These are phyloP conservation scores for Coniferiporia sulphurascens DNA, from an alignment of 1,284 basidiomycete genomes.

Conservation along the genomic window DNA sequence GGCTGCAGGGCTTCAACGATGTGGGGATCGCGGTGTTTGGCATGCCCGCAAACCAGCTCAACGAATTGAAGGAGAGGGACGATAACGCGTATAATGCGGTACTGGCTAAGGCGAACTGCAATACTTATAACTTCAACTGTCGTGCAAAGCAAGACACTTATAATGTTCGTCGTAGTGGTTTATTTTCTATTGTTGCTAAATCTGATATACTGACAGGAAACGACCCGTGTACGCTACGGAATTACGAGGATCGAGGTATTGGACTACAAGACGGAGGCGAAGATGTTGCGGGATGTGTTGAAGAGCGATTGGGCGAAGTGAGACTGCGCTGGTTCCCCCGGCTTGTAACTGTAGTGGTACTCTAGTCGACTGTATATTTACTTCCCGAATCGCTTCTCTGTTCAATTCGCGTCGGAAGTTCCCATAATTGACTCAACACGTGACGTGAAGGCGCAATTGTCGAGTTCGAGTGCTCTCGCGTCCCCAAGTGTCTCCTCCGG, in stretches of 20 bases:
- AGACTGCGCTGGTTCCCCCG: neutral
- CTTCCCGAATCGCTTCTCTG: neutral
- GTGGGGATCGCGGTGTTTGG: conserved; percentile 77
- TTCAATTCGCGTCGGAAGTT: no score
- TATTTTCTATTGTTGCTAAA: neutral
- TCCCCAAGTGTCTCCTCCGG: no score
- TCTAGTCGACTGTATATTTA: conserved; percentile 1
- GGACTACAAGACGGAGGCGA: conserved; percentile 71
- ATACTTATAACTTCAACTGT: conserved; percentile 81
- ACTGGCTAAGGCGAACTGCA: conserved; percentile 64
- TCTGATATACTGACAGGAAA: conserved; percentile 48
- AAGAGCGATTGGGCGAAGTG: conserved; percentile 35
- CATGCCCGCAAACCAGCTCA: conserved; percentile 77
- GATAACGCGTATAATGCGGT: conserved; percentile 59
- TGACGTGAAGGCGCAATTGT: no score
- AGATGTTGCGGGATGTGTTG: conserved; percentile 53
- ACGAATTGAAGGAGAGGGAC: conserved; percentile 69
- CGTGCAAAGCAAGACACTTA: conserved; percentile 86
- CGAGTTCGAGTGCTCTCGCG: neutral
- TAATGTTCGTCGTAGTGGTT: conserved; percentile 54
- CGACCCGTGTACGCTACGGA: conserved; percentile 76
- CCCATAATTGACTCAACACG: no score
- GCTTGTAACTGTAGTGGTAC: conserved; percentile 10
- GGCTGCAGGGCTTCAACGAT: conserved; percentile 97
- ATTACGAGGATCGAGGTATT: conserved; percentile 64